A percentile compares a stretch with the other conserved stretches of the same genome.
These are phyloP conservation scores for Vanilla planifolia DNA, from an alignment of 106 monocot genomes.

Conservation along the genomic window DNA sequence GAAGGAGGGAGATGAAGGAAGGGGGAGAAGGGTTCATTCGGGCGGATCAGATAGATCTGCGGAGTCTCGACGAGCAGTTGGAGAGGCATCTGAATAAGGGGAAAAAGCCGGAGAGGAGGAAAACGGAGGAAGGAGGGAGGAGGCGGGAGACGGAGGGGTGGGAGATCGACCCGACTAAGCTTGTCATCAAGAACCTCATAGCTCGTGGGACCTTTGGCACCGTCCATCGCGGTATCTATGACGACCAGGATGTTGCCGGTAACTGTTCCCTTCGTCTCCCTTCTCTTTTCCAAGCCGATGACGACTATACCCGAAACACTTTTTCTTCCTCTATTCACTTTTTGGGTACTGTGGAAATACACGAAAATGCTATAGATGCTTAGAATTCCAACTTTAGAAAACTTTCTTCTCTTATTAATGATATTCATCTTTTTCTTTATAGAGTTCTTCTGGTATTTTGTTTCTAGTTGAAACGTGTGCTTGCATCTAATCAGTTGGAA, in stretches of 20 bases:
- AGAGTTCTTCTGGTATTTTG: neutral
- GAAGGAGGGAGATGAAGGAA: neutral
- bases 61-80: slow-evolving; percentile 41
- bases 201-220: slow-evolving; percentile 88
- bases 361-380: too few relatives aligned
- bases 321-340: too few relatives aligned
- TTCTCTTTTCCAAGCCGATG: too few relatives aligned
- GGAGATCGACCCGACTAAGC: slow-evolving; percentile 80
- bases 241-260: slow-evolving; percentile 80
- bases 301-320: too few relatives aligned
- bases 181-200: slow-evolving; percentile 67
- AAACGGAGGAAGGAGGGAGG: slow-evolving; percentile 3
- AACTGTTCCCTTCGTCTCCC: neutral
- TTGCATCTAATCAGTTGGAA: neutral
- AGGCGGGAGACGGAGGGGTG: slow-evolving; percentile 55
- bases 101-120: slow-evolving; percentile 33
- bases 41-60: slow-evolving; percentile 48
- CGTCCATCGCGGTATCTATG: slow-evolving; percentile 85
- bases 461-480: neutral
- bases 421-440: too few relatives aligned
- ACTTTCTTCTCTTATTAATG: too few relatives aligned
- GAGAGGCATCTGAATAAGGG: slow-evolving; percentile 26
- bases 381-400: too few relatives aligned
- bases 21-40: slow-evolving; percentile 33
- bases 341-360: too few relatives aligned